Conservation (phyloP, 805 yeast species). For the Yamadazyma sp. region DNA sequence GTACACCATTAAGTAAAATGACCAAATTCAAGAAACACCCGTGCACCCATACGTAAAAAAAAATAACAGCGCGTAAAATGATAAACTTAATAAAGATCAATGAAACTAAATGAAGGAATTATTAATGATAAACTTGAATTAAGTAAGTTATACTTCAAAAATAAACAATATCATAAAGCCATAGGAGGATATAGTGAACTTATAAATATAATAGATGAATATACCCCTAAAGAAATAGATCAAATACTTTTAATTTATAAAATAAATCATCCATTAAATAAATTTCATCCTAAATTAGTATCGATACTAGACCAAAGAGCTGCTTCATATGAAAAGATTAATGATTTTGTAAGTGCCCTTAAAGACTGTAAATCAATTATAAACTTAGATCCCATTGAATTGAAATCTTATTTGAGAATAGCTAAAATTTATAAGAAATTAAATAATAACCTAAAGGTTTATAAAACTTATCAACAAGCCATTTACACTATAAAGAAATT, state of each 20-base stretch:
- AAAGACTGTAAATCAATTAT: constrained; percentile 35
- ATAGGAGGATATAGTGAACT: constrained; percentile 24
- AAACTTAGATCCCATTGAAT: constrained; percentile 40
- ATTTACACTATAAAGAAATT: constrained; percentile 30
- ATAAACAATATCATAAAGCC: constrained; percentile 27
- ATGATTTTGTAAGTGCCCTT: constrained; percentile 27
- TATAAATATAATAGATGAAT: constrained; percentile 15
- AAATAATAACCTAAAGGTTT: constrained; percentile 32
- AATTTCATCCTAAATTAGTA: constrained; percentile 37
- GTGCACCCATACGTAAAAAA: not conserved
- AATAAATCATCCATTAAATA: constrained; percentile 23
- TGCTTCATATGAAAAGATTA: constrained; percentile 46
- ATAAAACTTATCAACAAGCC: constrained; percentile 34
- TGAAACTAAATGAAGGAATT: constrained; percentile 18
- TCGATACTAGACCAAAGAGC: constrained; percentile 45
- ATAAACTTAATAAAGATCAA: too few relatives aligned
- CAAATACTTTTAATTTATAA: constrained; percentile 21
- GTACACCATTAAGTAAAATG: not conserved
- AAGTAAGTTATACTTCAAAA: constrained; percentile 30
- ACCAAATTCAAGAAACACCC: too few relatives aligned
- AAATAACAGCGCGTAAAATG: constrained; percentile 2
- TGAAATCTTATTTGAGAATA: constrained; percentile 48
- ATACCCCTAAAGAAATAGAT: constrained; percentile 15
- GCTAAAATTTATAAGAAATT: constrained; percentile 31
- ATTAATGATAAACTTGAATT: constrained; percentile 25